Evolutionary conservation across 208 protist species (phyloP).

Genomic region (Novymonas esmeraldas): DNA sequence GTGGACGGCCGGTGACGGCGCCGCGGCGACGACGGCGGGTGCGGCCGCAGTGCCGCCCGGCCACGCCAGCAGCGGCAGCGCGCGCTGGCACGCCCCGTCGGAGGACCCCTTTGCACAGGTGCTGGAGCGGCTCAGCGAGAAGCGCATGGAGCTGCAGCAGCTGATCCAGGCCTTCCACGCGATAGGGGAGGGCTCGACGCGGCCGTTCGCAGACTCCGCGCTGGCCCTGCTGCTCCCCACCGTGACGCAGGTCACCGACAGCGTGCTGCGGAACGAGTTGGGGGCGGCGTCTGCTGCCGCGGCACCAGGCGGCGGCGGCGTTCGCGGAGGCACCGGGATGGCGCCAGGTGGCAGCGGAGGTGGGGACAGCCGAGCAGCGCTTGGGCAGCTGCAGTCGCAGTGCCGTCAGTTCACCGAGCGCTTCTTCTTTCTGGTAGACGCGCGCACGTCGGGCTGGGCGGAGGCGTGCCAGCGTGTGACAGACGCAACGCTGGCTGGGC

Average conservation of each 20-base stretch:
- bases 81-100: no score
- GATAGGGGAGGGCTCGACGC: conserved; percentile 36
- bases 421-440: conserved; percentile 43
- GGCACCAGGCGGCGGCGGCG: not conserved
- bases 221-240: conserved; percentile 43
- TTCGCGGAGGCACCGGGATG: not conserved
- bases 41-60: no score
- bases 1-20: not conserved
- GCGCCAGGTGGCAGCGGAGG: not conserved
- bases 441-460: conserved; percentile 37
- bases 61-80: no score
- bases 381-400: conserved; percentile 37
- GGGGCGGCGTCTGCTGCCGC: conserved; percentile 1
- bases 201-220: conserved; percentile 53
- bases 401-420: conserved; percentile 38
- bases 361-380: conserved; percentile 19
- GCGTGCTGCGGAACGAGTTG: conserved; percentile 29
- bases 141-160: conserved; percentile 43
- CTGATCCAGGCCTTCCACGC: conserved; percentile 33
- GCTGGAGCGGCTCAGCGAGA: conserved; percentile 26
- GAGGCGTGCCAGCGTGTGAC: conserved; percentile 28
- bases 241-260: conserved; percentile 23
- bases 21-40: not conserved
- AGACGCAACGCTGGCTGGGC: conserved; percentile 27
- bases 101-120: conserved; percentile 16